Conservation (phyloP, 1,284 basidiomycete genomes). For the Cystobasidium slooffiae region DNA sequence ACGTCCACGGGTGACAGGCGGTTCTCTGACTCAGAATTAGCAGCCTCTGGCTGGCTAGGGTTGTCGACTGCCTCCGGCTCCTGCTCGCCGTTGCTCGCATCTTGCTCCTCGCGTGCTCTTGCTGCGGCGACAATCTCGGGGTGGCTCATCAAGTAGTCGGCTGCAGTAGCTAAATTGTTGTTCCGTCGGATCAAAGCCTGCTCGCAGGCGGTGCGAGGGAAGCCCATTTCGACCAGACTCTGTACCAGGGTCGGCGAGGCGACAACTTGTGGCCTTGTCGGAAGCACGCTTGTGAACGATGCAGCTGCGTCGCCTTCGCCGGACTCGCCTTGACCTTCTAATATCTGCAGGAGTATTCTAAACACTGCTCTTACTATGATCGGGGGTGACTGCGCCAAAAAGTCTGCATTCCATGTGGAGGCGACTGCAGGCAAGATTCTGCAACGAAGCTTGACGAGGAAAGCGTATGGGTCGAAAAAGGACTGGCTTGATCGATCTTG, state of each 20-base stretch:
- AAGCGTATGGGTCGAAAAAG: slow-evolving; percentile 82
- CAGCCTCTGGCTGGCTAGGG: slow-evolving; percentile 3
- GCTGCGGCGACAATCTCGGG: slow-evolving; percentile 71
- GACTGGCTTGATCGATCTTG: slow-evolving; percentile 60
- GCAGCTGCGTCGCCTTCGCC: slow-evolving; percentile 22
- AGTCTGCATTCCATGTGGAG: slow-evolving; percentile 79
- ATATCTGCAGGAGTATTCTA: slow-evolving; percentile 77
- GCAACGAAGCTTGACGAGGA: slow-evolving; percentile 79
- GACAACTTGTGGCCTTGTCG: slow-evolving; percentile 44
- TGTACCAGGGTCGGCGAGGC: slow-evolving; percentile 63
- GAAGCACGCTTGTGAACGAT: slow-evolving; percentile 56
- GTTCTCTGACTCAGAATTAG: background rate
- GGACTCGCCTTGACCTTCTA: slow-evolving; percentile 57
- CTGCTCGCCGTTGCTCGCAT: slow-evolving; percentile 51
- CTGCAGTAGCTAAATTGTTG: slow-evolving; percentile 87
- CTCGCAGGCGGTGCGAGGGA: slow-evolving; percentile 80
- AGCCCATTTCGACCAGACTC: slow-evolving; percentile 95
- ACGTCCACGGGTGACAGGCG: slow-evolving; percentile 6
- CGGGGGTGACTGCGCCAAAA: slow-evolving; percentile 76
- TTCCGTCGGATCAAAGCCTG: slow-evolving; percentile 79
- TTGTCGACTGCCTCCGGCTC: slow-evolving; percentile 47
- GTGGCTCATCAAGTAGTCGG: slow-evolving; percentile 82
- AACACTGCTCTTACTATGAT: slow-evolving; percentile 71
- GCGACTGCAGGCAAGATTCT: slow-evolving; percentile 70
- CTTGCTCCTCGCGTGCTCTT: slow-evolving; percentile 60